phyloP scores from a whole-genome alignment of 768 basidiomycete genomes.

The Phylloporus scabripes region DNA sequence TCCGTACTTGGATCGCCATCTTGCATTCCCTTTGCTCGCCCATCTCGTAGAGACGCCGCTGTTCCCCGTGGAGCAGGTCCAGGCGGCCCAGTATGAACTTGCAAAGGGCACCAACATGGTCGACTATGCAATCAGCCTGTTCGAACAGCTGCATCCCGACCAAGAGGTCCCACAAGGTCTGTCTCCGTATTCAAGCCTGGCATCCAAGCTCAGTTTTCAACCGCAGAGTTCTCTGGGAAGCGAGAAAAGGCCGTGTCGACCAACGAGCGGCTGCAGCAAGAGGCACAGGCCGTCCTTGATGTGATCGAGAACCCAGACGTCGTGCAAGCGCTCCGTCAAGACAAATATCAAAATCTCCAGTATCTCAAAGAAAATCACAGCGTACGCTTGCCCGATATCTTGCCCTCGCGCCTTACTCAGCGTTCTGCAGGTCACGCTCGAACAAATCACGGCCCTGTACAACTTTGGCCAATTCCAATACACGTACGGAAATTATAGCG shows the following conservation, averaged over 20 bases:
- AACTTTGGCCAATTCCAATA: slow-evolving; percentile 99
- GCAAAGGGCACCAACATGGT: slow-evolving; percentile 98
- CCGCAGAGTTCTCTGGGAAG: slow-evolving; percentile 76
- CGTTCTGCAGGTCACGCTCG: slow-evolving; percentile 70
- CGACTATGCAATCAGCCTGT: slow-evolving; percentile 82
- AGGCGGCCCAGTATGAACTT: slow-evolving; percentile 92
- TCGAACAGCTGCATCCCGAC: slow-evolving; percentile 71
- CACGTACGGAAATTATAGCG: slow-evolving; percentile 96
- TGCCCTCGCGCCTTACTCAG: slow-evolving; percentile 3
- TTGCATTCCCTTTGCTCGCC: slow-evolving; percentile 87
- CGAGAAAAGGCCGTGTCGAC: slow-evolving; percentile 77
- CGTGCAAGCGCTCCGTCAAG: slow-evolving; percentile 88
- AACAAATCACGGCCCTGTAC: slow-evolving; percentile 94
- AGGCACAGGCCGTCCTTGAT: slow-evolving; percentile 89
- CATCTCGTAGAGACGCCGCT: slow-evolving; percentile 74
- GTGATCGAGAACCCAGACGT: slow-evolving; percentile 98
- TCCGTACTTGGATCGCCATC: slow-evolving; percentile 90
- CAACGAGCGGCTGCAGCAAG: slow-evolving; percentile 78
- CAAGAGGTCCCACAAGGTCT: slow-evolving; percentile 64
- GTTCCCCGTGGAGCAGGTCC: slow-evolving; percentile 76
- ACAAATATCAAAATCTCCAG: slow-evolving; percentile 94
- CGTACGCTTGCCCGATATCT: slow-evolving; percentile 41
- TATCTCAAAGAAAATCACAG: slow-evolving; percentile 91
- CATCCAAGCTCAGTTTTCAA: neutral
- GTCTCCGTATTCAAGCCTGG: slow-evolving; percentile 13